Percentiles rank a stretch among this genome's conserved stretches.
phyloP scores from a whole-genome alignment of 306 rosid genomes.

The Rosa persica region DNA sequence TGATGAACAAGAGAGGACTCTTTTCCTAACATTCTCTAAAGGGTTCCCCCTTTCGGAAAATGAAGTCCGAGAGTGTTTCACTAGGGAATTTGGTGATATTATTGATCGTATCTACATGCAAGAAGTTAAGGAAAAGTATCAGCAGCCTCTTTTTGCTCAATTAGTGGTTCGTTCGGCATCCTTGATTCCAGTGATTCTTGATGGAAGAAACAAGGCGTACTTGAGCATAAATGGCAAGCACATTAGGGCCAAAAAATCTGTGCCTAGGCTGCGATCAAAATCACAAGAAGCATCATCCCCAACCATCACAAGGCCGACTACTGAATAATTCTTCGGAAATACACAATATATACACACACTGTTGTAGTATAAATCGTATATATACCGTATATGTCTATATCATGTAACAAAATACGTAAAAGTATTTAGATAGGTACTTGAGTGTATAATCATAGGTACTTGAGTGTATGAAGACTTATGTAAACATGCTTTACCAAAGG shows the following conservation, averaged over 20 bases:
- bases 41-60: conserved; percentile 48
- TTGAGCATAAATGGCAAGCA: conserved; percentile 55
- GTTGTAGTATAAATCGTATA: too few species aligned
- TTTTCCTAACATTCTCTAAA: conserved; percentile 55
- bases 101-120: conserved; percentile 46
- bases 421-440: too few species aligned
- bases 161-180: conserved; percentile 32
- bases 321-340: too few species aligned
- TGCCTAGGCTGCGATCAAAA: neutral
- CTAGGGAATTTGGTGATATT: conserved; percentile 41
- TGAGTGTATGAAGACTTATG: too few species aligned
- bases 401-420: too few species aligned
- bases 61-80: conserved; percentile 42
- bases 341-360: too few species aligned
- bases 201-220: conserved; percentile 14
- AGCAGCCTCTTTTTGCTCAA: conserved; percentile 56
- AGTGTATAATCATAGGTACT: too few species aligned
- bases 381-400: too few species aligned
- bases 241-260: conserved; percentile 51
- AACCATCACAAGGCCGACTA: neutral
- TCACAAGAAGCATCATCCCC: neutral
- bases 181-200: conserved; percentile 31
- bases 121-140: conserved; percentile 15
- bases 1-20: conserved; percentile 40
- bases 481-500: too few species aligned